Conservation (phyloP, 768 basidiomycete species). For the Calocybe gangraenosa region DNA sequence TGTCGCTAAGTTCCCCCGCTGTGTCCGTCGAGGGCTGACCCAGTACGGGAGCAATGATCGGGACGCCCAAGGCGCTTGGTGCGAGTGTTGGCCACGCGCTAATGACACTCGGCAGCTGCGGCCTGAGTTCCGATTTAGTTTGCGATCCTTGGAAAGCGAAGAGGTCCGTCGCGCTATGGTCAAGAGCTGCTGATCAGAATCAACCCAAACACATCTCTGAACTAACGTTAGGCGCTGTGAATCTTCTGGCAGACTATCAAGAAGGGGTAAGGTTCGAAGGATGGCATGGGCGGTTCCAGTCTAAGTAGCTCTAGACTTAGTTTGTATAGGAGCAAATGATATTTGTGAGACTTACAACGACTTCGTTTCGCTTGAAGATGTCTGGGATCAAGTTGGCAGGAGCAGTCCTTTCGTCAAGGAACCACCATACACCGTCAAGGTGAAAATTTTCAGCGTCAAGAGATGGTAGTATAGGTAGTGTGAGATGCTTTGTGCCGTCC, state of each 20-base stretch:
- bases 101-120: slow-evolving; percentile 55
- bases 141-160: slow-evolving; percentile 78
- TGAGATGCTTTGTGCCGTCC: slow-evolving; percentile 58
- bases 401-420: slow-evolving; percentile 41
- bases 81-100: slow-evolving; percentile 66
- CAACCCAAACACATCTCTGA: slow-evolving; percentile 8
- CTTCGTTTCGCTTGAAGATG: slow-evolving; percentile 64
- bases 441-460: slow-evolving; percentile 17
- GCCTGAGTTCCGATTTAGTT: slow-evolving; percentile 39
- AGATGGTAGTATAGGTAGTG: slow-evolving; percentile 32
- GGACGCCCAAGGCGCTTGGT: slow-evolving; percentile 50
- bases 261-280: slow-evolving; percentile 62
- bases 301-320: too few relatives aligned
- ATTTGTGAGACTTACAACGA: slow-evolving; percentile 44
- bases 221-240: slow-evolving; percentile 61
- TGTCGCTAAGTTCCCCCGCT: slow-evolving; percentile 31
- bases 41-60: slow-evolving; percentile 48
- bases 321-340: slow-evolving; percentile 10
- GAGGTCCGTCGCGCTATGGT: slow-evolving; percentile 64
- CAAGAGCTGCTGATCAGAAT: slow-evolving; percentile 13
- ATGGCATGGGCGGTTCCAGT: slow-evolving; percentile 76
- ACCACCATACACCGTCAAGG: slow-evolving; percentile 72
- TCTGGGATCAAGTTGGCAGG: slow-evolving; percentile 55
- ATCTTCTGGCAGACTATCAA: slow-evolving; percentile 70
- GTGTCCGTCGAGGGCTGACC: slow-evolving; percentile 26